phyloP scores from a whole-genome alignment of 2,329 filamentous ascomycete species.

The Moelleriella libera region DNA sequence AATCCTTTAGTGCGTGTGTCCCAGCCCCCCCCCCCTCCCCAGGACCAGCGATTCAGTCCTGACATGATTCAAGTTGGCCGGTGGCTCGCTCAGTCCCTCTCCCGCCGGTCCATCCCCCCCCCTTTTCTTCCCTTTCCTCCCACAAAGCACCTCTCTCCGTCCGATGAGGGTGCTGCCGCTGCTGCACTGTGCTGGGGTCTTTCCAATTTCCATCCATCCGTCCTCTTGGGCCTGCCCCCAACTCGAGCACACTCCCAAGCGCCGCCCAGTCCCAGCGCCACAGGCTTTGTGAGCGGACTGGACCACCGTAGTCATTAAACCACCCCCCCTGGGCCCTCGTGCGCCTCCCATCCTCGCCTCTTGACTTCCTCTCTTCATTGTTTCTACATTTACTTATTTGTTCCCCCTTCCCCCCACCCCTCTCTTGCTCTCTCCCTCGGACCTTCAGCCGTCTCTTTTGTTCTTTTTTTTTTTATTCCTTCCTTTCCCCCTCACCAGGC shows the following conservation, averaged over 20 bases:
- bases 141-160: not conserved
- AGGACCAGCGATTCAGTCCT: not conserved
- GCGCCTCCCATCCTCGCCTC: constrained; percentile 5
- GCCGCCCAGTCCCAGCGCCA: not conserved
- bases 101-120: not conserved
- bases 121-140: not conserved
- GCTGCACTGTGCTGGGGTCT: not conserved
- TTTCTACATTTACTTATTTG: constrained; percentile 8
- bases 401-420: constrained; percentile 8
- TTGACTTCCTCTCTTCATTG: constrained; percentile 5
- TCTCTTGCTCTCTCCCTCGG: constrained; percentile 17
- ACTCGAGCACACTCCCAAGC: not conserved
- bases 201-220: not conserved
- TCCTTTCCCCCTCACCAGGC: constrained; percentile 1
- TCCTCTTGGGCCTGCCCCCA: not conserved
- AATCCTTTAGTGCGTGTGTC: not conserved
- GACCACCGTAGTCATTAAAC: not conserved
- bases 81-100: not conserved
- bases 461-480: constrained; percentile 13
- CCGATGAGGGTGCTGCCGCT: not conserved
- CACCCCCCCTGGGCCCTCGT: constrained; percentile 1
- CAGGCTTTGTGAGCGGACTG: not conserved
- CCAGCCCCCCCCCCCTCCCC: too few relatives aligned
- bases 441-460: constrained; percentile 10
- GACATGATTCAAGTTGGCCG: not conserved